phyloP scores from a whole-genome alignment of 306 rosid species.

The Casuarina equisetifolia region DNA sequence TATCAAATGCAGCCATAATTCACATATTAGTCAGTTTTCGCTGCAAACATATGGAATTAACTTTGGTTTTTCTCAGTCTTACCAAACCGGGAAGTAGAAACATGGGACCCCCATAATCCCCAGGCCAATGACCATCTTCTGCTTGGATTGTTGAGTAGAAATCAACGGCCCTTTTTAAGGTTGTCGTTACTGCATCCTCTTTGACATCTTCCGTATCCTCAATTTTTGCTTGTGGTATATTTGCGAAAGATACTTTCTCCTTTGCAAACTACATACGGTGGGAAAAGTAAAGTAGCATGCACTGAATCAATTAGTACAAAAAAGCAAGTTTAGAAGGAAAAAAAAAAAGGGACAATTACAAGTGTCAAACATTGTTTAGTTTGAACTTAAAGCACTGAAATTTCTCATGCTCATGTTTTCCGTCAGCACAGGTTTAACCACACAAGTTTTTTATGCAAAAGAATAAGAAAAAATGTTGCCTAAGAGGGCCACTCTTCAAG shows the following conservation, averaged over 20 bases:
- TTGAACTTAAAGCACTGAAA: not conserved
- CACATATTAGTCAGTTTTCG: not conserved
- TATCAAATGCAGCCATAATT: not conserved
- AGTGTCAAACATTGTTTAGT: not conserved
- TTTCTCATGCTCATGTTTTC: too few species aligned
- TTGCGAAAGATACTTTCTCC: conserved; percentile 46
- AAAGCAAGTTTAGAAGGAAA: not conserved
- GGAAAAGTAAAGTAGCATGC: not conserved
- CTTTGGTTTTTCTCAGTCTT: conserved; percentile 12
- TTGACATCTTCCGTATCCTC: conserved; percentile 55
- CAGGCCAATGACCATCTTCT: conserved; percentile 91
- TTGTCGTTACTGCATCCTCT: conserved; percentile 47
- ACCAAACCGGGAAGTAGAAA: conserved; percentile 92
- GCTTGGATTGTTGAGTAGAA: conserved; percentile 75
- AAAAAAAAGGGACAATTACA: not conserved
- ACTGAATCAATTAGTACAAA: not conserved
- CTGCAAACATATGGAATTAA: not conserved
- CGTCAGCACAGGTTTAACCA: too few species aligned
- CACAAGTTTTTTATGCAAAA: too few species aligned
- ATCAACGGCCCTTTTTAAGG: conserved; percentile 58
- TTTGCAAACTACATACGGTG: conserved; percentile 48
- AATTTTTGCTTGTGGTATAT: conserved; percentile 55
- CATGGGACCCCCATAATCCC: conserved; percentile 96
- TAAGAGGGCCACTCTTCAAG: too few species aligned
- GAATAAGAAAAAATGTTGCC: too few species aligned